These are phyloP conservation scores for Exserohilum turcica DNA, from an alignment of 2,329 filamentous ascomycete species.

Conservation along the genomic window DNA sequence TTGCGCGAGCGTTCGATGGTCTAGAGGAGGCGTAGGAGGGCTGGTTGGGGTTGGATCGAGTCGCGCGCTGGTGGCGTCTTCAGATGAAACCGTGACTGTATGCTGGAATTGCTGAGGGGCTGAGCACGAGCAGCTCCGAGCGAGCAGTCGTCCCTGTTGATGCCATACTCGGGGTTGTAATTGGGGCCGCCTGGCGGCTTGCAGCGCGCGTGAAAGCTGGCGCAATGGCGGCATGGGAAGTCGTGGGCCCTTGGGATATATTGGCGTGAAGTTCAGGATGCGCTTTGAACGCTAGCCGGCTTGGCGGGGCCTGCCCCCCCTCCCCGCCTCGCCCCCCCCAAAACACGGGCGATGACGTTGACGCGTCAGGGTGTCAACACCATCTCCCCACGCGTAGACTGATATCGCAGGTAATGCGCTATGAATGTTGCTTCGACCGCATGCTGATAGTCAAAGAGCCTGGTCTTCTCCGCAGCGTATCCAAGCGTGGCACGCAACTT, in stretches of 20 bases:
- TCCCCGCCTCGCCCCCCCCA: background rate
- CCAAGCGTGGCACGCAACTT: slow-evolving; percentile 1
- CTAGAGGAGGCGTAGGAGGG: slow-evolving; percentile 48
- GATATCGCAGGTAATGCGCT: slow-evolving; percentile 1
- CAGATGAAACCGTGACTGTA: slow-evolving; percentile 25
- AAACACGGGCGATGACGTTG: slow-evolving; percentile 19
- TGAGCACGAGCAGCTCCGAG: slow-evolving; percentile 44
- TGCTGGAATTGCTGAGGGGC: slow-evolving; percentile 34
- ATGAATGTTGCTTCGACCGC: background rate
- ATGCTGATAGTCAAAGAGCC: slow-evolving; percentile 1
- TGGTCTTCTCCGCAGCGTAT: slow-evolving; percentile 6
- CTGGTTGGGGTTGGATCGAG: slow-evolving; percentile 40
- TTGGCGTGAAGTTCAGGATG: slow-evolving; percentile 21
- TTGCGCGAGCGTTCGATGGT: slow-evolving; percentile 58
- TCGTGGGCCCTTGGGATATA: slow-evolving; percentile 22
- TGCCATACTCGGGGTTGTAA: slow-evolving; percentile 1
- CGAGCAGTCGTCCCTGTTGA: slow-evolving; percentile 17
- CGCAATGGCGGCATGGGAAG: slow-evolving; percentile 42
- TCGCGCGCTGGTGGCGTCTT: slow-evolving; percentile 25
- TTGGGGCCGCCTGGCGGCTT: slow-evolving; percentile 15
- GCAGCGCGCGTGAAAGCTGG: slow-evolving; percentile 23
- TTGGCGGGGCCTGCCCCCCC: slow-evolving; percentile 20
- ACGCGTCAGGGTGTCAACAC: slow-evolving; percentile 1
- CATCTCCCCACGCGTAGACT: background rate
- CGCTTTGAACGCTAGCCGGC: slow-evolving; percentile 31